These are phyloP conservation scores for Anaeromyces robustus DNA, from an alignment of 192 early-diverging fungal species.

Conservation along the genomic window DNA sequence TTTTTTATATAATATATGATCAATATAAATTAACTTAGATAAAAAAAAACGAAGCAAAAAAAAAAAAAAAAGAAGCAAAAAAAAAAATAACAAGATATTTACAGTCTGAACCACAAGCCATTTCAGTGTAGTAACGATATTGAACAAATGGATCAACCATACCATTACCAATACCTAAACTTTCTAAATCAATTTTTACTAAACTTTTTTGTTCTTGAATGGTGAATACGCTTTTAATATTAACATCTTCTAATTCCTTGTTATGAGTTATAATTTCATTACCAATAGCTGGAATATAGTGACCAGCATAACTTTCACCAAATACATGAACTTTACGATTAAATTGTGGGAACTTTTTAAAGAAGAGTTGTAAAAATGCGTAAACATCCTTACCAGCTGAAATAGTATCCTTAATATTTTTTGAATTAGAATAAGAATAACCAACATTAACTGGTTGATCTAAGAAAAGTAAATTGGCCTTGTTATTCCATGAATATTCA, in stretches of 20 bases:
- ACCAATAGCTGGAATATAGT: constrained; percentile 86
- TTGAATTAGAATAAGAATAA: background rate
- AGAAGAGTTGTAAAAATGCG: constrained; percentile 84
- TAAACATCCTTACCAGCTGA: constrained; percentile 77
- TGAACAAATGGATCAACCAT: constrained; percentile 76
- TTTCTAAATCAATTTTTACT: constrained; percentile 50
- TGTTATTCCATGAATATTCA: constrained; percentile 74
- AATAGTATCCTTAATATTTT: constrained; percentile 48
- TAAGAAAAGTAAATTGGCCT: constrained; percentile 51
- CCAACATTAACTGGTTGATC: constrained; percentile 42
- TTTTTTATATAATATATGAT: too few species aligned
- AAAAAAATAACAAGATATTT: too few species aligned
- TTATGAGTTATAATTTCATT: constrained; percentile 65
- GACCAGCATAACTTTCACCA: constrained; percentile 77
- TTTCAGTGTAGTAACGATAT: constrained; percentile 63
- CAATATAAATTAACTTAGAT: too few species aligned
- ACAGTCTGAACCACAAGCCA: constrained; percentile 15
- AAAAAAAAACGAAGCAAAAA: too few species aligned
- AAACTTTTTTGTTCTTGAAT: constrained; percentile 15
- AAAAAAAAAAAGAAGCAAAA: too few species aligned
- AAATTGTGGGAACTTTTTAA: constrained; percentile 69
- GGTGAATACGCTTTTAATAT: background rate
- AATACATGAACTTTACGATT: constrained; percentile 67
- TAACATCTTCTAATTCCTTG: constrained; percentile 23
- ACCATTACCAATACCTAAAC: constrained; percentile 82